phyloP scores from a whole-genome alignment of 768 basidiomycete genomes.

The Podaxis rugospora region DNA sequence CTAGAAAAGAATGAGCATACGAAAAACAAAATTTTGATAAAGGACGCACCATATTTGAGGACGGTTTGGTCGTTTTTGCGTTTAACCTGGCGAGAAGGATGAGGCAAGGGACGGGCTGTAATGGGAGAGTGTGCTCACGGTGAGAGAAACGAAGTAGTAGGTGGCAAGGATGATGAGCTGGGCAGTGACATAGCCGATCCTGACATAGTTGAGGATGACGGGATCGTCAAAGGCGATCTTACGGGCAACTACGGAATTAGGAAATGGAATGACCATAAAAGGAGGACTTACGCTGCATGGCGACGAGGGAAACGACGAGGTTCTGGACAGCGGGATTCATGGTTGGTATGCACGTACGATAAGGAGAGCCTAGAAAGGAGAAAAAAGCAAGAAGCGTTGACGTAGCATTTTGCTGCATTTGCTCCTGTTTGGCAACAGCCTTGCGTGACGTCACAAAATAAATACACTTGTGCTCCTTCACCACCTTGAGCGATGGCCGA shows the following conservation, averaged over 20 bases:
- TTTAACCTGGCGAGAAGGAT: slow-evolving; percentile 64
- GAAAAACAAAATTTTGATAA: not conserved
- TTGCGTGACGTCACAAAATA: slow-evolving; percentile 5
- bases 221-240: slow-evolving; percentile 91
- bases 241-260: slow-evolving; percentile 62
- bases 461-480: not conserved
- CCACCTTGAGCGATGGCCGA: not conserved
- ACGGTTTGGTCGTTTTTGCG: slow-evolving; percentile 94
- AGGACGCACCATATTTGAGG: slow-evolving; percentile 81
- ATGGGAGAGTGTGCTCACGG: slow-evolving; percentile 41
- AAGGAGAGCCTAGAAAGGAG: not conserved
- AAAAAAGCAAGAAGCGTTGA: not conserved
- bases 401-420: slow-evolving; percentile 5
- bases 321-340: slow-evolving; percentile 81
- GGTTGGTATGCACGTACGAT: slow-evolving; percentile 25
- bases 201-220: slow-evolving; percentile 72
- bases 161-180: slow-evolving; percentile 67
- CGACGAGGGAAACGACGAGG: slow-evolving; percentile 85
- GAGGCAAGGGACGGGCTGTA: not conserved
- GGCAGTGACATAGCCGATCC: slow-evolving; percentile 73
- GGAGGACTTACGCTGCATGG: slow-evolving; percentile 72
- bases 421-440: not conserved
- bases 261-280: not conserved
- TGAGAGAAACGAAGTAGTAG: slow-evolving; percentile 78
- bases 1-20: slow-evolving; percentile 30